phyloP scores from a whole-genome alignment of 257 asterid species.

The Lantana camara region DNA sequence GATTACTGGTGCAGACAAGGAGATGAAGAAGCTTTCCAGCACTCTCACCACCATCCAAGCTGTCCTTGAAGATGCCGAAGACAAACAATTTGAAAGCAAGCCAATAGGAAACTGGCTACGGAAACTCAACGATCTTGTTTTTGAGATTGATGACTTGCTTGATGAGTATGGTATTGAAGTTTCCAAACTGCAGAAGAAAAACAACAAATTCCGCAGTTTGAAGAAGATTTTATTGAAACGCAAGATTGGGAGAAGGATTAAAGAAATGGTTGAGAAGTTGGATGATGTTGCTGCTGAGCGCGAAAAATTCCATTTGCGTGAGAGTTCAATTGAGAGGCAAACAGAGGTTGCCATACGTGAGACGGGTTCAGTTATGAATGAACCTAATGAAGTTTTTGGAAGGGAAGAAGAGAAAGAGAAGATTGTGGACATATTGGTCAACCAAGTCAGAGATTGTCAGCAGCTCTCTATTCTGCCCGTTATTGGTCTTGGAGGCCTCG shows the following conservation, averaged over 20 bases:
- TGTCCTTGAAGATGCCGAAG: conserved; percentile 38
- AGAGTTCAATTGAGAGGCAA: not conserved
- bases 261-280: not conserved
- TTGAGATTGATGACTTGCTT: conserved; percentile 34
- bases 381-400: conserved; percentile 22
- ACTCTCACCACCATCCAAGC: conserved; percentile 33
- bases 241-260: conserved; percentile 15
- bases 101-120: conserved; percentile 26
- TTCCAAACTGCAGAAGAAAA: not conserved
- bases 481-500: conserved; percentile 34
- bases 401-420: conserved; percentile 31
- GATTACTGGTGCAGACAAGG: conserved; percentile 30
- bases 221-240: not conserved
- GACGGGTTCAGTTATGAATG: conserved; percentile 33
- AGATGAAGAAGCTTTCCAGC: conserved; percentile 37
- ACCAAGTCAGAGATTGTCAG: conserved; percentile 8
- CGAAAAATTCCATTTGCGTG: not conserved
- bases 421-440: conserved; percentile 32
- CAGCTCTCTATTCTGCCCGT: conserved; percentile 25
- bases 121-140: conserved; percentile 30
- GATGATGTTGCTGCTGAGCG: conserved; percentile 9
- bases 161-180: conserved; percentile 30
- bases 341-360: conserved; percentile 20
- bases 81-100: conserved; percentile 20
- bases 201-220: not conserved